Evolutionary conservation across 2,329 filamentous ascomycete species (phyloP).

Genomic region (Claviceps purpurea): DNA sequence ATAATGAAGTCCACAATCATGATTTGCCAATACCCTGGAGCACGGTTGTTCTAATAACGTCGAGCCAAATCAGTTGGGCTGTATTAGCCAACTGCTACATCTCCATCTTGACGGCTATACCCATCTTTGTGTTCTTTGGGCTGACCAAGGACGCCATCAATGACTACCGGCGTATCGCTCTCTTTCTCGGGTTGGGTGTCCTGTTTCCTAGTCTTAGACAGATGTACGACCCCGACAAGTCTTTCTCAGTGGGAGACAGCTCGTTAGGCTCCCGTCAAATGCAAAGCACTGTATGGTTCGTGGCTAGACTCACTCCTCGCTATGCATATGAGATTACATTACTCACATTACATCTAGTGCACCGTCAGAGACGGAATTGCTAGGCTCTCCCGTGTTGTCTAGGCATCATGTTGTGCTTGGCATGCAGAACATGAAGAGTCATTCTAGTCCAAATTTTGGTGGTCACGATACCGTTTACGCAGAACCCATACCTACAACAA

Average conservation of each 20-base stretch:
- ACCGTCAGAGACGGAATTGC: neutral
- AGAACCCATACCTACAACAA: neutral
- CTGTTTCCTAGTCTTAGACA: constrained; percentile 28
- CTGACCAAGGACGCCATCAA: constrained; percentile 39
- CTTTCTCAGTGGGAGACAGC: constrained; percentile 8
- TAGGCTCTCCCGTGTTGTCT: constrained; percentile 10
- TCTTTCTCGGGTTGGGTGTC: constrained; percentile 28
- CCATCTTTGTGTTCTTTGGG: constrained; percentile 42
- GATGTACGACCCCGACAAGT: constrained; percentile 25
- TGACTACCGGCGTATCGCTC: constrained; percentile 28
- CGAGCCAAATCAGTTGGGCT: constrained; percentile 23
- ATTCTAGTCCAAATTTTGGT: constrained; percentile 7
- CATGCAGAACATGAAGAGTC: constrained; percentile 5
- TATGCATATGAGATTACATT: neutral
- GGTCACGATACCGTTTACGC: neutral
- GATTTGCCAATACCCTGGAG: constrained; percentile 28
- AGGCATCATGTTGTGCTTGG: constrained; percentile 10
- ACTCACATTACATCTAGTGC: constrained; percentile 2
- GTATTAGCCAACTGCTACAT: constrained; percentile 36
- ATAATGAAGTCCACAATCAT: constrained; percentile 26
- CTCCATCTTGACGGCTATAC: constrained; percentile 30
- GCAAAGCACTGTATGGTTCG: constrained; percentile 11
- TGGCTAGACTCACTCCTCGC: neutral
- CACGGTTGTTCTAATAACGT: constrained; percentile 32
- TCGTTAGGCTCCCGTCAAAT: constrained; percentile 11